These are phyloP conservation scores for Porpolomopsis calyptriformis DNA, from an alignment of 768 basidiomycete genomes.

Conservation along the genomic window DNA sequence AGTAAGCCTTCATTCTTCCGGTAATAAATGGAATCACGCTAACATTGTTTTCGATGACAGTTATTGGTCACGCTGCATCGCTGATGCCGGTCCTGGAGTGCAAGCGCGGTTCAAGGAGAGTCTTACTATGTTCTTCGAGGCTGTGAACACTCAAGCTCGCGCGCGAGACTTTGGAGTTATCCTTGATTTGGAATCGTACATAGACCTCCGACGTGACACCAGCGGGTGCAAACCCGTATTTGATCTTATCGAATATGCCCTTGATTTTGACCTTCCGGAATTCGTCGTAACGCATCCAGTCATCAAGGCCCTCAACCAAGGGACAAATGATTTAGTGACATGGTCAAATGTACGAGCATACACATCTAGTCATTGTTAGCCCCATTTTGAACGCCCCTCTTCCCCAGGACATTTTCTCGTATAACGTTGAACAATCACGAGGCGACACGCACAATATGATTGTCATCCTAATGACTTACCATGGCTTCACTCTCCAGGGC, in stretches of 20 bases:
- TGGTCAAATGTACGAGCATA: slow-evolving; percentile 31
- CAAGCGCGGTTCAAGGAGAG: slow-evolving; percentile 26
- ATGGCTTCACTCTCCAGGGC: slow-evolving; percentile 21
- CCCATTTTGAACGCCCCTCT: not conserved
- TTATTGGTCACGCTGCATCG: slow-evolving; percentile 6
- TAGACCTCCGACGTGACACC: slow-evolving; percentile 42
- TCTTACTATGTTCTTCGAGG: slow-evolving; percentile 31
- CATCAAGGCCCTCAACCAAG: slow-evolving; percentile 34
- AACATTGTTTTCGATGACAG: slow-evolving; percentile 39
- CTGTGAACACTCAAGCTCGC: slow-evolving; percentile 31
- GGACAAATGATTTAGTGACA: slow-evolving; percentile 41
- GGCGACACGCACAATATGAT: slow-evolving; percentile 34
- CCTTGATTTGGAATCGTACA: slow-evolving; percentile 41
- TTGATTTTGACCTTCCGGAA: slow-evolving; percentile 40
- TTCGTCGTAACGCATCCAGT: slow-evolving; percentile 42
- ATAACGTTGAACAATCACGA: slow-evolving; percentile 28
- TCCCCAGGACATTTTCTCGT: slow-evolving; percentile 30
- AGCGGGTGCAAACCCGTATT: slow-evolving; percentile 42
- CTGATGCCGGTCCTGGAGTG: slow-evolving; percentile 4
- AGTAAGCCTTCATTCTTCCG: slow-evolving; percentile 44
- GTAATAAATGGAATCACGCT: slow-evolving; percentile 60
- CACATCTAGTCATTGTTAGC: not conserved
- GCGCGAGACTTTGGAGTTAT: slow-evolving; percentile 28
- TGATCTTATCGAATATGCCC: slow-evolving; percentile 43
- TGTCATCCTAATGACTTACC: slow-evolving; percentile 29